Evolutionary conservation across 805 yeast species (phyloP).

Genomic region (Yueomyces sp.): DNA sequence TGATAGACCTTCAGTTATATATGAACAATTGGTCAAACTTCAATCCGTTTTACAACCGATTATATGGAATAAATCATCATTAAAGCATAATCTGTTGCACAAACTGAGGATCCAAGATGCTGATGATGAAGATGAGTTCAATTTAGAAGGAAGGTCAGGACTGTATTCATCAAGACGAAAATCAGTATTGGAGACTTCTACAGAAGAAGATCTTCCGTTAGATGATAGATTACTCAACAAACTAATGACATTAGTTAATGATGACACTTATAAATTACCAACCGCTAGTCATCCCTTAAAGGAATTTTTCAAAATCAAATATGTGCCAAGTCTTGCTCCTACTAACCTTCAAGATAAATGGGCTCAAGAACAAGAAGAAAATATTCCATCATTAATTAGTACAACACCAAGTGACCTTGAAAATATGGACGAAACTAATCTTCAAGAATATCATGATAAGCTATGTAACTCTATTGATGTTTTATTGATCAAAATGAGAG

Average conservation of each 20-base stretch:
- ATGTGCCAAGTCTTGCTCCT: slow-evolving; percentile 10
- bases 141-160: neutral
- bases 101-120: slow-evolving; percentile 15
- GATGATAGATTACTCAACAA: slow-evolving; percentile 12
- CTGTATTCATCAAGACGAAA: neutral
- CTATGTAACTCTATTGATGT: slow-evolving; percentile 16
- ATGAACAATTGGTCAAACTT: slow-evolving; percentile 18
- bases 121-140: neutral
- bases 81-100: slow-evolving; percentile 15
- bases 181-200: neutral
- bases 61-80: slow-evolving; percentile 17
- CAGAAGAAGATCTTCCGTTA: slow-evolving; percentile 3
- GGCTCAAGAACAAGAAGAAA: slow-evolving; percentile 6
- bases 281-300: slow-evolving; percentile 2
- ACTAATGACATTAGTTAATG: slow-evolving; percentile 3
- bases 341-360: slow-evolving; percentile 6
- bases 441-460: slow-evolving; percentile 15
- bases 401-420: slow-evolving; percentile 3
- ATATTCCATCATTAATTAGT: slow-evolving; percentile 10
- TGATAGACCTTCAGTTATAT: slow-evolving; percentile 20
- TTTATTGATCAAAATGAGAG: slow-evolving; percentile 19
- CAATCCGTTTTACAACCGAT: slow-evolving; percentile 12
- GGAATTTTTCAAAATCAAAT: slow-evolving; percentile 10
- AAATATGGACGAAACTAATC: slow-evolving; percentile 2
- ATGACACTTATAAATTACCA: neutral